phyloP scores from a whole-genome alignment of 176 grass and related monocot species.

The Musa acuminata region DNA sequence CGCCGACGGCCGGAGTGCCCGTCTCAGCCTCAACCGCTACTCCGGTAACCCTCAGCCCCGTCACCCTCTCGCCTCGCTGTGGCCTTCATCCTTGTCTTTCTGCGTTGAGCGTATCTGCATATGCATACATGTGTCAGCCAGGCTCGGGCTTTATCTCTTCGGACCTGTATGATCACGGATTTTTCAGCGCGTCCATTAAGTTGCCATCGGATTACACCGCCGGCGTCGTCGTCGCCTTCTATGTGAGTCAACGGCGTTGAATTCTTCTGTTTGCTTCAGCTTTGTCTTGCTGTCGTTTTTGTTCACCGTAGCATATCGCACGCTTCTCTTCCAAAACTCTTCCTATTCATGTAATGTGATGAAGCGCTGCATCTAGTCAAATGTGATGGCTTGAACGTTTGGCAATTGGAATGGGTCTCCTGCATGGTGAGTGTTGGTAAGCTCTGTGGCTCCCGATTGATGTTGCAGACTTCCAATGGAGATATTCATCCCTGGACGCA shows the following conservation, averaged over 20 bases:
- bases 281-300: neutral
- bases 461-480: conserved; percentile 65
- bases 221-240: conserved; percentile 6
- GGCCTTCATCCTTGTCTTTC: neutral
- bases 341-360: too few species aligned
- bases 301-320: too few species aligned
- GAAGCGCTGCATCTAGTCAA: too few species aligned
- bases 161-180: conserved; percentile 11
- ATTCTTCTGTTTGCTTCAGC: neutral
- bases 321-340: too few species aligned
- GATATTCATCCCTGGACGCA: conserved; percentile 51
- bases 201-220: conserved; percentile 8
- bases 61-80: neutral
- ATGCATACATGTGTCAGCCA: neutral
- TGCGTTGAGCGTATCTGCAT: neutral
- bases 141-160: conserved; percentile 9
- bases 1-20: conserved; percentile 5
- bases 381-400: too few species aligned
- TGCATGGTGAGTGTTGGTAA: too few species aligned
- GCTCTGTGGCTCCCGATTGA: too few species aligned
- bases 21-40: conserved; percentile 17
- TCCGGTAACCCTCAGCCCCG: neutral
- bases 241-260: neutral
- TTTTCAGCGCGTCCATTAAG: conserved; percentile 17
- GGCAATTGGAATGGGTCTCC: too few species aligned